Evolutionary conservation across 75 land plant genomes (phyloP).

Genomic region (Chamaecyparis obtusa): DNA sequence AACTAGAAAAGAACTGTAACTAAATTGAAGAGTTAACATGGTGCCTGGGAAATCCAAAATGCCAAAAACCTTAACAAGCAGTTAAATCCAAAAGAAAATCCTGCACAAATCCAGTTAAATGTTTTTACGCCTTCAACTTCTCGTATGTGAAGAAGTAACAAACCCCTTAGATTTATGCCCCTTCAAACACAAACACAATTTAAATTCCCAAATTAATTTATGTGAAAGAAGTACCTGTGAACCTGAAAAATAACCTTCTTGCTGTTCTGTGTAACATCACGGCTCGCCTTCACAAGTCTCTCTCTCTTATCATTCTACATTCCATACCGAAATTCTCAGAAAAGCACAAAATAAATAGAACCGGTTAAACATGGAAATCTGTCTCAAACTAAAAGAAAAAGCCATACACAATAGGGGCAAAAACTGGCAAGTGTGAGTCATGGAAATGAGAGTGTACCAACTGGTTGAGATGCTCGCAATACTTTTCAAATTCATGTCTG

Average conservation of each 20-base stretch:
- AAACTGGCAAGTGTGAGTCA: background rate
- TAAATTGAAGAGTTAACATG: background rate
- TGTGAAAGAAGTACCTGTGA: constrained; percentile 53
- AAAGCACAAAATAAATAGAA: background rate
- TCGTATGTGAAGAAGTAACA: background rate
- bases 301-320: constrained; percentile 88
- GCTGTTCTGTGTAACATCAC: constrained; percentile 89
- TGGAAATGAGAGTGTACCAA: background rate
- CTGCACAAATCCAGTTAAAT: background rate
- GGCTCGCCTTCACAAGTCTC: constrained; percentile 87
- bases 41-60: background rate
- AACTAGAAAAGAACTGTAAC: background rate
- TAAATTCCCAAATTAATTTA: background rate
- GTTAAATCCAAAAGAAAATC: background rate
- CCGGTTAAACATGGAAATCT: background rate
- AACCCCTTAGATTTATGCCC: background rate
- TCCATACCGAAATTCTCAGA: background rate
- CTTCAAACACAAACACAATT: background rate
- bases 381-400: background rate
- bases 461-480: constrained; percentile 7
- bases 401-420: too few relatives aligned
- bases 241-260: constrained; percentile 91
- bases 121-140: background rate
- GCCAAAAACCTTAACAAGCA: background rate
- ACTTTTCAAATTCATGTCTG: background rate